Base-by-base conservation (phyloP, 352 stramenopile genomes). In the Thalassiosira exigua region DNA sequence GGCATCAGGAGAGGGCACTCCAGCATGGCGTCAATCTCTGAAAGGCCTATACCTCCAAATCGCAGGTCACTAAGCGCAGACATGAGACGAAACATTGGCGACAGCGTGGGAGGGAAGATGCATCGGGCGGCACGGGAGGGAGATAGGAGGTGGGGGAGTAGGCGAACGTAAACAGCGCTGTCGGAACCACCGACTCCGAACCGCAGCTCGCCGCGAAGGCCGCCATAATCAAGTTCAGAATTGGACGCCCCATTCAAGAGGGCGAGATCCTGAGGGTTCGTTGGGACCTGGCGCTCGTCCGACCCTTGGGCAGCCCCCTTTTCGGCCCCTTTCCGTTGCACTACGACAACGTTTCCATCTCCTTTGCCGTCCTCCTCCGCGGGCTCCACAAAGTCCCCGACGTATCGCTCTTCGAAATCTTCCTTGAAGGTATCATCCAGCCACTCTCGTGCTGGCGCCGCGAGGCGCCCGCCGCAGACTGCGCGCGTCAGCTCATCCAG, bases 21-120 rank as follows among this genome's bases (percentile, higher is more conserved):
- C 12, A 89, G 41, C 26, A 89, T 68, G 30, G 76, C 78, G 68
- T 89, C 78, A 17, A 89, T 70, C 27, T 89, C 78, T 0, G 26
- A 44, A 12, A 87, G 19, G 27, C 77, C 76, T 42, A 39, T 27
- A 1, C 80, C 80, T 14, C 80, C 80, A 39, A 75, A 85, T 22
- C 70, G 42, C 4, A 51, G 30, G 66, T 84, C 81, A 44, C 62
- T 61, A 11, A 76, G 27, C 9, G 68, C 62, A 30, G 73, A 39
- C 53, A 87, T 75, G 7, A 89, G 50, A 3, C 78, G 44, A 33
- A 89, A 76, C 52, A 86, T 71, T 19, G 78, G 74, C 19, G 69
- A 77, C 0, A 89, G 50, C 36, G 77, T 68, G 27, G 74, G 30
- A 4, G 69, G 69, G n/a, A 78, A 30, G 24, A 79, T 32, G 33